These are phyloP conservation scores for Pelagomonas calceolata DNA, from an alignment of 108 stramenopile species.

Conservation along the genomic window DNA sequence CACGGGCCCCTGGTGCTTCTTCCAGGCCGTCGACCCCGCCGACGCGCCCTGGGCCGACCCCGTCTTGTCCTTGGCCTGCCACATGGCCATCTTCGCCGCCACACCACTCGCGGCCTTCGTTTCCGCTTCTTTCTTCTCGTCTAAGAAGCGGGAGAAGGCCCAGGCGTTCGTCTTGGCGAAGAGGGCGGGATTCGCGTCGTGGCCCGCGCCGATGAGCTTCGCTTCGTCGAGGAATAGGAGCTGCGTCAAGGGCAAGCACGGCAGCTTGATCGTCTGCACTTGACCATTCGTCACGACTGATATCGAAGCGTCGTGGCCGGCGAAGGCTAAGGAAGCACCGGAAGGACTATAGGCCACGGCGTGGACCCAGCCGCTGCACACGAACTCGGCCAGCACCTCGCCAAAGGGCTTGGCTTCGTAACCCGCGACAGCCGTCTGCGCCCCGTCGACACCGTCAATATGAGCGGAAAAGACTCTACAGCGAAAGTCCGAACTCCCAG, in stretches of 20 bases:
- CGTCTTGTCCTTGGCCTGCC: neutral
- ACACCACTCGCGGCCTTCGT: neutral
- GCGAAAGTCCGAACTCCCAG: constrained; percentile 37
- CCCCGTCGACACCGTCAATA: constrained; percentile 3
- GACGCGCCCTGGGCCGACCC: neutral
- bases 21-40: neutral
- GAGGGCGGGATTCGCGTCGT: constrained; percentile 44
- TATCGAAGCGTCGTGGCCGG: constrained; percentile 34
- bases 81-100: neutral
- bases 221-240: constrained; percentile 31
- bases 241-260: constrained; percentile 21
- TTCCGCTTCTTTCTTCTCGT: constrained; percentile 7
- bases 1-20: neutral
- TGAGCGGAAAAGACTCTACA: constrained; percentile 34
- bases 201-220: constrained; percentile 34
- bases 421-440: constrained; percentile 4
- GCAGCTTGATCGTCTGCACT: constrained; percentile 25
- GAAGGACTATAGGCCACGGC: constrained; percentile 35
- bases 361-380: constrained; percentile 31
- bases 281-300: constrained; percentile 20
- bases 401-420: constrained; percentile 27
- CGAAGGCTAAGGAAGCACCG: constrained; percentile 27
- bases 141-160: constrained; percentile 7
- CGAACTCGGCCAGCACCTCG: constrained; percentile 30
- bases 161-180: constrained; percentile 17